Base-by-base conservation (phyloP, 129 eudicot species). In the Smallanthus sonchifolius region DNA sequence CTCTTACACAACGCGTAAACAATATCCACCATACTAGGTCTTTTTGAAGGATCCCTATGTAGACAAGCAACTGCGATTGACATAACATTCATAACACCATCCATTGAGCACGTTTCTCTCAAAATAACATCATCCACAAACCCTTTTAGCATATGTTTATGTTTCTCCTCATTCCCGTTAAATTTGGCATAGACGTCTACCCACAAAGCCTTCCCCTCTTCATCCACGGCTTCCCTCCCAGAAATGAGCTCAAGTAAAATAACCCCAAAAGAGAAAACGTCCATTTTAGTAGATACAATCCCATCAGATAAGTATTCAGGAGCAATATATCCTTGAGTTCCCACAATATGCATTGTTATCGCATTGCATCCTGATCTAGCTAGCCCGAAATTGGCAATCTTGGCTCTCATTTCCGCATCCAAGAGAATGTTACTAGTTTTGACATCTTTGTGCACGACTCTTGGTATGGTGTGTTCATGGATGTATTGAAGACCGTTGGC, bases 291-390 rank as follows among this genome's bases (percentile, higher is more conserved):
- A 0, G 98, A 84, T 10, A 94, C 96, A 5, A 88, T 80, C 5
- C 98, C 98, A 52, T 90, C 96, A 0, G 88, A n/a, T 28, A 94
- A 64, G 62, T 94, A 94, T 63, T 94, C 98, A 0, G 98, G 98
- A 0, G 98, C 92, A 14, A 94, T 86, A 73, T 90, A 94, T 16
- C 98, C 97, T 71, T 86, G 96, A 28, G 98, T 90, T 10, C 97
- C 98, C 6, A 90, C 95, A 48, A 94, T 90, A 87, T 94, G 98
- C 92, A 82, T 88, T 37, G 98, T 94, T 64, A 94, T 94, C 61
- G 98, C 98, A 51, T 94, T 90, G 91, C 96, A 88, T 43, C 98
- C 98, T 0, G 97, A 90, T 77, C 86, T 90, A 9, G 97, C 98
- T n/a, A 94, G 87, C 75, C 98, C 98, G 3, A 94, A 94, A 73